phyloP scores from a whole-genome alignment of 768 basidiomycete genomes.

The Tricholoma furcatifolium region DNA sequence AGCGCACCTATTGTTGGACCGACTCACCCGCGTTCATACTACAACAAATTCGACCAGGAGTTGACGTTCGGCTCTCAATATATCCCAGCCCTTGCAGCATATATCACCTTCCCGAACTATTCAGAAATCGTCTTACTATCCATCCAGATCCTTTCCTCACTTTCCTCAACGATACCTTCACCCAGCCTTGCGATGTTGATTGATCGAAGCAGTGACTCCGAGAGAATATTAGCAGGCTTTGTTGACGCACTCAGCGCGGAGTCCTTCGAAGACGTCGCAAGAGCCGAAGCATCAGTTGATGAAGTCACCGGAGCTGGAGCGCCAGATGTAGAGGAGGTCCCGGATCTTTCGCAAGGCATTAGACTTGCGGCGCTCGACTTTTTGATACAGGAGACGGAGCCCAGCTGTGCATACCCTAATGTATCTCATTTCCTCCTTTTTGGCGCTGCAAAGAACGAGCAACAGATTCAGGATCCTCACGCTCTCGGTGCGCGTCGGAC shows the following conservation, averaged over 20 bases:
- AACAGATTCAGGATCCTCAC: constrained; percentile 76
- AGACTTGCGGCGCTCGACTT: constrained; percentile 78
- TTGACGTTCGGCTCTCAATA: constrained; percentile 67
- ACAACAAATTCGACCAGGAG: constrained; percentile 72
- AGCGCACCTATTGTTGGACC: constrained; percentile 52
- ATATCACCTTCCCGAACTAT: constrained; percentile 69
- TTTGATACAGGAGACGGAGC: constrained; percentile 73
- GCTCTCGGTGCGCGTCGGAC: constrained; percentile 69
- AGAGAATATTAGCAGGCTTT: constrained; percentile 83
- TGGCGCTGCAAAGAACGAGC: constrained; percentile 55
- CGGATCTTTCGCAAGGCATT: constrained; percentile 63
- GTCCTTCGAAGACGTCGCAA: constrained; percentile 56
- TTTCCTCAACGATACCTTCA: constrained; percentile 68
- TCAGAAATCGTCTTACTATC: constrained; percentile 74
- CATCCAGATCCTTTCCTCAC: constrained; percentile 68
- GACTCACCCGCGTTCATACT: constrained; percentile 64
- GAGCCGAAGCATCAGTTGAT: constrained; percentile 59
- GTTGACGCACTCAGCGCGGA: constrained; percentile 63
- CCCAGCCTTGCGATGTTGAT: constrained; percentile 77
- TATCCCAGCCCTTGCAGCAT: constrained; percentile 80
- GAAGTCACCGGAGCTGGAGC: constrained; percentile 75
- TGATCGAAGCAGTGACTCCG: constrained; percentile 78
- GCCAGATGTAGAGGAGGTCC: constrained; percentile 45
- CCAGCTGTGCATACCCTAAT: constrained; percentile 68
- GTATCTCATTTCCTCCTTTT: constrained; percentile 87